Evolutionary conservation across 2,329 filamentous ascomycete species (phyloP).

Genomic region (Colletotrichum sp.): DNA sequence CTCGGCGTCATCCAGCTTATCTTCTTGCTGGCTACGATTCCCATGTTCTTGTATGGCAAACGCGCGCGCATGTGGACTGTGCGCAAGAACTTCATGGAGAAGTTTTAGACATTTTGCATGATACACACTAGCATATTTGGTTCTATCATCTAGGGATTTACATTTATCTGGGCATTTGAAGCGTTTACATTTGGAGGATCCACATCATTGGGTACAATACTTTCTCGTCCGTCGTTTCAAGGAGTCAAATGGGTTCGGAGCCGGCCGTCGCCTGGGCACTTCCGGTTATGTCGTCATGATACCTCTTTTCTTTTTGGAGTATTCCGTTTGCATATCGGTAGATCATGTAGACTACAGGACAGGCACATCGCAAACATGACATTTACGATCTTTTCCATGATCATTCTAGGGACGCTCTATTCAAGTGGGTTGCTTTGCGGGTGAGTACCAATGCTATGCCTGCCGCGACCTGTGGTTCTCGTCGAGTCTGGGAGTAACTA

Average conservation of each 20-base stretch:
- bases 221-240: neutral
- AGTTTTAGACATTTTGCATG: slow-evolving; percentile 44
- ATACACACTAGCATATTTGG: neutral
- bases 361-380: neutral
- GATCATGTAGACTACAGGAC: neutral
- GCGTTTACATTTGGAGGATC: neutral
- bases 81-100: slow-evolving; percentile 84
- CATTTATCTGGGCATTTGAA: neutral
- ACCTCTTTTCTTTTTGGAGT: neutral
- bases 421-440: too few species aligned
- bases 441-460: too few species aligned
- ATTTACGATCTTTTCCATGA: neutral
- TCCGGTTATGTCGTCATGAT: neutral
- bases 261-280: neutral
- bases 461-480: too few species aligned
- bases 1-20: slow-evolving; percentile 86
- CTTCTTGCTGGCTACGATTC: slow-evolving; percentile 76
- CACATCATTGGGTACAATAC: neutral
- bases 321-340: neutral
- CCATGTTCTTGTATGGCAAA: slow-evolving; percentile 96
- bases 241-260: neutral
- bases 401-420: neutral
- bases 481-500: too few species aligned
- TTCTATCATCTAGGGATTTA: neutral
- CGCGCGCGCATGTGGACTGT: slow-evolving; percentile 93